Base-by-base conservation (phyloP, 805 yeast species). In the Metschnikowia noctiluminum region DNA sequence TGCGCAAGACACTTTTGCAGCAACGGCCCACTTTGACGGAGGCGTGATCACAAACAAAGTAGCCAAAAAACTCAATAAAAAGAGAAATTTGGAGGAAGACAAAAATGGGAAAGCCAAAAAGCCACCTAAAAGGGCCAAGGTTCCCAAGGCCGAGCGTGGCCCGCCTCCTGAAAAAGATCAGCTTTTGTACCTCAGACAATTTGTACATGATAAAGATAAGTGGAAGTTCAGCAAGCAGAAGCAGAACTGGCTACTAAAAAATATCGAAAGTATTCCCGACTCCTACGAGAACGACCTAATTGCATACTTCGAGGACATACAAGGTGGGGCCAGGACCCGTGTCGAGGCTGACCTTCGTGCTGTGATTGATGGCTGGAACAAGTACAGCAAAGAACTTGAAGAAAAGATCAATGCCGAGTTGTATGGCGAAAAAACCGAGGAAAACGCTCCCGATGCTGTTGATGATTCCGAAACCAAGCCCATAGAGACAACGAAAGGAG, bases 181-280 rank as follows among this genome's bases (percentile, higher is more conserved):
- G 62, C 71, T 84, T 34, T 79, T 70, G 0, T 87, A 87, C 60
- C 66, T 87, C 56, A 75, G 79, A 49, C 83, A 78, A 46, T 88
- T 75, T 59, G 62, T 68, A 4, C 73, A 76, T 11, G 88, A 85
- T 53, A 69, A 65, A 50, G 79, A 68, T 0, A 73, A 76, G 50
- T 88, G 96, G 96, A 88, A 88, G 70, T 88, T 88, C 64, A 84
- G 89, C 50, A 88, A 88, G 60, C 91, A 84, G 70, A 87, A 88
- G 55, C 96, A 88, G 65, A 87, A 87, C 61, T 88, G 96, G 96
- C 75, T 88, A 38, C 67, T 88, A 54, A 82, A 81, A 59, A 82
- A 87, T 62, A 65, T 85, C 31, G 73, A 68, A 43, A 53, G 57
- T 26, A 79, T 84, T 21, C 85, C 83, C 2, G 69, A 67, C 0